Base-by-base conservation (phyloP, 2,329 filamentous ascomycete genomes). In the Exophiala spinifera region DNA sequence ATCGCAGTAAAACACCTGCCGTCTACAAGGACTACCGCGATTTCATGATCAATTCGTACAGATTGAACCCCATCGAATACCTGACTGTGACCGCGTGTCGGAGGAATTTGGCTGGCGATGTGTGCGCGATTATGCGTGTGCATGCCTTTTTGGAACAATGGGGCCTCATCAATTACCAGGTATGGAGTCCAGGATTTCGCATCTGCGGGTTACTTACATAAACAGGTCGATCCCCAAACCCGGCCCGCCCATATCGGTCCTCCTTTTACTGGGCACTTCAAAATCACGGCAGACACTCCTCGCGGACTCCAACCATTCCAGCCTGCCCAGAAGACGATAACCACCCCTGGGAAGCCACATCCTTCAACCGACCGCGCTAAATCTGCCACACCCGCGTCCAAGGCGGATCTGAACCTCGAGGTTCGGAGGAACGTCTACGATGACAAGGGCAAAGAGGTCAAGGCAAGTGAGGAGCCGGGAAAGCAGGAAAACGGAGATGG, bases 1-100 rank as follows among this genome's bases (percentile, higher is more conserved):
- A 99, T 74, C 87, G 94, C 66, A 97, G 94, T 84, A 99, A 99
- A 76, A 99, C 94, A 0, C 88, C 91, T 1, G 86, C 91, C 46
- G 89, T 97, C 19, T 99, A 99, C 78, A 97, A 97, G 74, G 94
- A 99, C 69, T 99, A 99, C 73, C 87, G 94, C 64, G 94, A 99
- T 69, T 99, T 99, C 69, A 99, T 99, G 94, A 91, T 99, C 76
- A 99, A 99, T 76, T 97, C 94, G 13, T 99, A 99, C 74, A 87
- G 94, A 34, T 77, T 99, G 53, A 99, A 97, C 69, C 94, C 94
- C 4, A 82, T 91, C 50, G 94, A 99, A 72, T 99, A 99, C 68
- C 80, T 99, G 51, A 99, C 94, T 4, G 92, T 99, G 51, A 99
- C 94, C 10, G 94, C 94, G 47, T 99, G 94, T 70, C 83, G 94